These are phyloP conservation scores for Canavalia gladiata DNA, from an alignment of 306 rosid genomes.

Conservation along the genomic window DNA sequence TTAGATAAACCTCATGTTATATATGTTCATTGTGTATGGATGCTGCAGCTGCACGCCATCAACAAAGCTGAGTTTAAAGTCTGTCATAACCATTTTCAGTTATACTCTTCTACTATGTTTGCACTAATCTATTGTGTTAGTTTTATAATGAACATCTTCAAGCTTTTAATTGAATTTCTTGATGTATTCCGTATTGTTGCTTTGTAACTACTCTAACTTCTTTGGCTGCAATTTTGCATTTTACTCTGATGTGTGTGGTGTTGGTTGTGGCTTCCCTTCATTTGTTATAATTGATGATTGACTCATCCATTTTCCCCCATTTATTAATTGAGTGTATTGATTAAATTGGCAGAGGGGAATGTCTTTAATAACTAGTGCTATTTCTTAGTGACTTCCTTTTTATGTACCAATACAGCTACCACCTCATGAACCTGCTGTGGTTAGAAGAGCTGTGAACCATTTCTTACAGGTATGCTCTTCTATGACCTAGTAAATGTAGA, in stretches of 20 bases:
- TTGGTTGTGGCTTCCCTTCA: not conserved
- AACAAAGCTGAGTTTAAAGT: not conserved
- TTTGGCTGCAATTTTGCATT: not conserved
- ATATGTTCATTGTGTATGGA: not conserved
- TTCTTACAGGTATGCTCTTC: constrained; percentile 81
- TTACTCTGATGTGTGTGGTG: not conserved
- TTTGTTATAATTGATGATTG: not conserved
- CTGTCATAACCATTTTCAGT: not conserved
- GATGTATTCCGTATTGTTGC: constrained; percentile 2
- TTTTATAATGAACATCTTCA: not conserved
- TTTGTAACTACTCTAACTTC: not conserved
- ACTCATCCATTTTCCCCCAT: not conserved
- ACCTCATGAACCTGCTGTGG: constrained; percentile 91
- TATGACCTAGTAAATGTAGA: constrained; percentile 13
- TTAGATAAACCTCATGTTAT: not conserved
- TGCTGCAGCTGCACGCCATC: not conserved
- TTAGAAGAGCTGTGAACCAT: constrained; percentile 89
- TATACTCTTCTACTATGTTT: no score
- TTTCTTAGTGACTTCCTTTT: constrained; percentile 22
- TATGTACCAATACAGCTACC: constrained; percentile 64
- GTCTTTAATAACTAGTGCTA: not conserved
- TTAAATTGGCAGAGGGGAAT: not conserved
- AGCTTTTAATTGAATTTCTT: not conserved
- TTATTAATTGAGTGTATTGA: not conserved
- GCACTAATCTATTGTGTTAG: not conserved